Conservation (phyloP, 2,329 filamentous ascomycete species). For the Amauroascus niger region DNA sequence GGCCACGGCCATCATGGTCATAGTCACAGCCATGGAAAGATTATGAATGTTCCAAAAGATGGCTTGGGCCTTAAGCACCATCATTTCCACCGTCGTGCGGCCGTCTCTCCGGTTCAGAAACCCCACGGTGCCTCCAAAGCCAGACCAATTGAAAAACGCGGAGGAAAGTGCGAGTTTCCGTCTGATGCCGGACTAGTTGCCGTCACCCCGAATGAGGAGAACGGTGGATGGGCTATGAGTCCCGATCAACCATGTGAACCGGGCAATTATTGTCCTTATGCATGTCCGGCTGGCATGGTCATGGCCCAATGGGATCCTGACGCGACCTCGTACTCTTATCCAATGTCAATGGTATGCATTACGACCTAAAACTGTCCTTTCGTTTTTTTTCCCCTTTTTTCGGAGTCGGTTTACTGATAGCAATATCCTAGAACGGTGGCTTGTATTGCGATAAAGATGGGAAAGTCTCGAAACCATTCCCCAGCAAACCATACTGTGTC, state of each 20-base stretch:
- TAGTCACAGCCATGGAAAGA: neutral
- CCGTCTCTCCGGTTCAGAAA: neutral
- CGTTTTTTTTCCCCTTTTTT: neutral
- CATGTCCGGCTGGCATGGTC: conserved; percentile 64
- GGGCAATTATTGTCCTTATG: conserved; percentile 64
- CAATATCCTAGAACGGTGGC: conserved; percentile 54
- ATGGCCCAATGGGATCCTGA: conserved; percentile 69
- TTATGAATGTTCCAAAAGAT: neutral
- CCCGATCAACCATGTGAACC: conserved; percentile 60
- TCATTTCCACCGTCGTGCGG: conserved; percentile 7
- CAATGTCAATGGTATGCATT: conserved; percentile 57
- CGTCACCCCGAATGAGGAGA: conserved; percentile 54
- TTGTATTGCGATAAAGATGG: conserved; percentile 61
- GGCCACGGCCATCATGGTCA: conserved; percentile 11
- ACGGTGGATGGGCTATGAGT: conserved; percentile 72
- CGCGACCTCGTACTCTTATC: conserved; percentile 57
- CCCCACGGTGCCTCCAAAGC: neutral
- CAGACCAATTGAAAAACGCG: conserved; percentile 43
- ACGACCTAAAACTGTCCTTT: no score
- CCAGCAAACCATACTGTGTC: conserved; percentile 58
- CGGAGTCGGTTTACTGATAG: neutral
- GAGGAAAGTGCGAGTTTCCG: conserved; percentile 55
- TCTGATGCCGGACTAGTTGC: conserved; percentile 55
- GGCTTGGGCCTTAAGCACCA: conserved; percentile 10
- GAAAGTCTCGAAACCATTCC: conserved; percentile 59